Percentiles rank a stretch among this genome's conserved stretches.
Conservation (phyloP, 2,329 filamentous ascomycete genomes). For the Fusarium keratoplasticum region DNA sequence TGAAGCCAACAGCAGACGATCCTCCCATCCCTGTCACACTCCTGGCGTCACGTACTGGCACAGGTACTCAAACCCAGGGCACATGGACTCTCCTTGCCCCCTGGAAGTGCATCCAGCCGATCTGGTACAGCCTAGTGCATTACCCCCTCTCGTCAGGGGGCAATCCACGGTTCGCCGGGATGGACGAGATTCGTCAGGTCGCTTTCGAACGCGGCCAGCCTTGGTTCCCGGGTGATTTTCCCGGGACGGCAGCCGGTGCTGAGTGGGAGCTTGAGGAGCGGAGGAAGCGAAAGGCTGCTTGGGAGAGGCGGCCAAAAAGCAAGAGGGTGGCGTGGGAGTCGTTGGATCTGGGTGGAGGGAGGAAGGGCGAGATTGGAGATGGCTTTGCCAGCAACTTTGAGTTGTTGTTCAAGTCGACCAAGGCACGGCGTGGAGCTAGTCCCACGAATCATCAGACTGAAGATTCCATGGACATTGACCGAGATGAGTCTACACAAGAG, state of each 20-base stretch:
- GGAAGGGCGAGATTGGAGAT: slow-evolving; percentile 84
- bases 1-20: slow-evolving; percentile 70
- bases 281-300: slow-evolving; percentile 79
- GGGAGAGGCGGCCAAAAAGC: slow-evolving; percentile 83
- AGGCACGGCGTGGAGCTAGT: neutral
- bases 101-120: slow-evolving; percentile 86
- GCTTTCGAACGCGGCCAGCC: slow-evolving; percentile 81
- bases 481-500: slow-evolving; percentile 9
- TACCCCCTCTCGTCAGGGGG: slow-evolving; percentile 83
- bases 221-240: slow-evolving; percentile 89
- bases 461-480: slow-evolving; percentile 50
- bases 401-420: slow-evolving; percentile 62
- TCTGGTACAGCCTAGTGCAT: slow-evolving; percentile 90
- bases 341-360: slow-evolving; percentile 77
- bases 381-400: slow-evolving; percentile 91
- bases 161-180: slow-evolving; percentile 84
- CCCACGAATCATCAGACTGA: slow-evolving; percentile 25
- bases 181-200: slow-evolving; percentile 83
- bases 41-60: slow-evolving; percentile 66
- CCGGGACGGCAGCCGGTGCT: slow-evolving; percentile 82
- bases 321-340: slow-evolving; percentile 82
- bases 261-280: slow-evolving; percentile 78
- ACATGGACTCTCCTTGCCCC: slow-evolving; percentile 88
- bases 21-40: slow-evolving; percentile 83
- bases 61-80: slow-evolving; percentile 66